Evolutionary conservation across 2,329 filamentous ascomycete species (phyloP).

Genomic region (Chaetomium globosum): DNA sequence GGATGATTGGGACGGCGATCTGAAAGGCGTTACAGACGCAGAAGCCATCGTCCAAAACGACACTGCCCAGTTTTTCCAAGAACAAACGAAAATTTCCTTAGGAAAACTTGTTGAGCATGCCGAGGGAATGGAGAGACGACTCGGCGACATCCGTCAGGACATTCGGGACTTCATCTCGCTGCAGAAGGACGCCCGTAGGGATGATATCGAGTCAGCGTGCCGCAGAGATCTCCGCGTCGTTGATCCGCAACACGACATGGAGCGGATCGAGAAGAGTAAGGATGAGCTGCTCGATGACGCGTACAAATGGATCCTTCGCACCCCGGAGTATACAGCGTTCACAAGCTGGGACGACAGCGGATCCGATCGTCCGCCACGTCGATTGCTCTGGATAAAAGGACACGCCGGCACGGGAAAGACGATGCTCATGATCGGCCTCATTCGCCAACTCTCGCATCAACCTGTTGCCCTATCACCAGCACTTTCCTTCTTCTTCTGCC

Average conservation of each 20-base stretch:
- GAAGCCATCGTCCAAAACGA: too few relatives aligned
- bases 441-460: conserved; percentile 28
- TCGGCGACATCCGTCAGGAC: too few relatives aligned
- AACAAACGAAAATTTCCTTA: too few relatives aligned
- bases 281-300: conserved; percentile 30
- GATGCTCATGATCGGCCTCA: conserved; percentile 34
- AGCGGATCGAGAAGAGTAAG: conserved; percentile 30
- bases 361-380: conserved; percentile 22
- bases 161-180: conserved; percentile 24
- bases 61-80: conserved; percentile 30
- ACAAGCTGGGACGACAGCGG: conserved; percentile 28
- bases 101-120: too few relatives aligned
- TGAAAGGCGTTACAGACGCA: too few relatives aligned
- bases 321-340: conserved; percentile 28
- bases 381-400: conserved; percentile 33
- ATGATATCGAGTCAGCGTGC: conserved; percentile 26
- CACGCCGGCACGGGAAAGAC: conserved; percentile 33
- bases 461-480: conserved; percentile 19
- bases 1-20: too few relatives aligned
- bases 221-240: conserved; percentile 28
- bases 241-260: conserved; percentile 32
- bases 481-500: conserved; percentile 8
- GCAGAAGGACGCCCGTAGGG: conserved; percentile 23
- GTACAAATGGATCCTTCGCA: conserved; percentile 30
- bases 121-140: too few relatives aligned